Evolutionary conservation across 345 rosid species (phyloP).

Genomic region (Arabidopsis arenosa): DNA sequence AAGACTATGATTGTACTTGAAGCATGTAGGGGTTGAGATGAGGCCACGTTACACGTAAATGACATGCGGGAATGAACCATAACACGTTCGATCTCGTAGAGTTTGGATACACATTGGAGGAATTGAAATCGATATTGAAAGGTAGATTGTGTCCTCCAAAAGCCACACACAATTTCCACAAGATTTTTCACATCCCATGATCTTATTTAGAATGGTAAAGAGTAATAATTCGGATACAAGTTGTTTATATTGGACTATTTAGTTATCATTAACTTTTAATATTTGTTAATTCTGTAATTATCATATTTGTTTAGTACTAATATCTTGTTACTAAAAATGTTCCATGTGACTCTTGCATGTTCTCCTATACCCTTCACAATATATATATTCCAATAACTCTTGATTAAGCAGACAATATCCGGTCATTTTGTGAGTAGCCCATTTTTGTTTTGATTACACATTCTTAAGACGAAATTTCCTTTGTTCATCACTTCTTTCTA

Average conservation of each 20-base stretch:
- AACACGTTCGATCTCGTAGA: constrained; percentile 31
- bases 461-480: background rate
- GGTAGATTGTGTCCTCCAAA: background rate
- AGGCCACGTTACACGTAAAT: constrained; percentile 24
- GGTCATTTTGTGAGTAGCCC: background rate
- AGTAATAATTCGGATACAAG: too few relatives aligned
- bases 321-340: constrained; percentile 15
- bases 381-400: background rate
- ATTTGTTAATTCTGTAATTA: background rate
- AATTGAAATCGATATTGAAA: constrained; percentile 16
- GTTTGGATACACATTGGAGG: background rate
- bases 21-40: constrained; percentile 22
- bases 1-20: background rate
- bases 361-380: background rate
- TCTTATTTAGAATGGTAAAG: too few relatives aligned
- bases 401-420: constrained; percentile 23
- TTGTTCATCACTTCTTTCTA: background rate
- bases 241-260: too few relatives aligned
- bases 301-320: background rate
- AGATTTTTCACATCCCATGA: too few relatives aligned
- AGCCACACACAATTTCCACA: too few relatives aligned
- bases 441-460: too few relatives aligned
- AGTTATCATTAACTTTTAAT: too few relatives aligned
- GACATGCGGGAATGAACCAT: constrained; percentile 32
- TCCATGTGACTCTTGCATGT: constrained; percentile 37